Evolutionary conservation across 2,329 filamentous ascomycete genomes (phyloP).

Genomic region (Pseudogymnoascus sp.): DNA sequence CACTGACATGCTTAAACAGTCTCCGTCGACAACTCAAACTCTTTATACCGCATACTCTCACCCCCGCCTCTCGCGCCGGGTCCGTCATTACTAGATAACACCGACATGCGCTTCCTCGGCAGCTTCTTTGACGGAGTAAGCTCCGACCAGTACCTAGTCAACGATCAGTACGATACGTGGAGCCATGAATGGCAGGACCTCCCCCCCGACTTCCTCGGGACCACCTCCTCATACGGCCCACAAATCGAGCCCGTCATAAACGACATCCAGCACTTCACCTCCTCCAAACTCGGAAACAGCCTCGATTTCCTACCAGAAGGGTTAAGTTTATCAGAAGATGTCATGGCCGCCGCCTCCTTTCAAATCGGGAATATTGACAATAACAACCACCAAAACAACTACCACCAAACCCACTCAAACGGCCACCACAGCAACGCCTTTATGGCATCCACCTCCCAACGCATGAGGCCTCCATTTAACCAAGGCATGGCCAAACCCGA

Average conservation of each 20-base stretch:
- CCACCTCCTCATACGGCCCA: conserved; percentile 54
- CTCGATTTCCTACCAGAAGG: conserved; percentile 9
- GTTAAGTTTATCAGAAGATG: conserved; percentile 31
- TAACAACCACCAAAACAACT: conserved; percentile 12
- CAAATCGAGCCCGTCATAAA: conserved; percentile 26
- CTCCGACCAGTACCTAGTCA: conserved; percentile 37
- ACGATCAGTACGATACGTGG: conserved; percentile 39
- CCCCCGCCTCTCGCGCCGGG: conserved; percentile 56
- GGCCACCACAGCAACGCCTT: not conserved
- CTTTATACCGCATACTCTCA: conserved; percentile 38
- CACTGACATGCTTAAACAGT: conserved; percentile 29
- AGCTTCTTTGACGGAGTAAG: conserved; percentile 49
- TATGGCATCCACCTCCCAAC: not conserved
- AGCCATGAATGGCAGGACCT: conserved; percentile 48
- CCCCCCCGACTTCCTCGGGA: conserved; percentile 58
- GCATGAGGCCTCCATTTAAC: not conserved
- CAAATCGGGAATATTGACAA: conserved; percentile 34
- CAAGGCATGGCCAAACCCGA: not conserved
- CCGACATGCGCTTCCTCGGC: conserved; percentile 49
- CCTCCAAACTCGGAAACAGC: not conserved
- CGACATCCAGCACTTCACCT: not conserved
- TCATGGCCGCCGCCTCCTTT: conserved; percentile 49
- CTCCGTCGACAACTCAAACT: conserved; percentile 36
- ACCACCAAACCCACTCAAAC: conserved; percentile 12
- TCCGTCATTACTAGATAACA: conserved; percentile 56